phyloP scores from a whole-genome alignment of 1,139 yeast genomes.

The Suhomyces anneliseae region DNA sequence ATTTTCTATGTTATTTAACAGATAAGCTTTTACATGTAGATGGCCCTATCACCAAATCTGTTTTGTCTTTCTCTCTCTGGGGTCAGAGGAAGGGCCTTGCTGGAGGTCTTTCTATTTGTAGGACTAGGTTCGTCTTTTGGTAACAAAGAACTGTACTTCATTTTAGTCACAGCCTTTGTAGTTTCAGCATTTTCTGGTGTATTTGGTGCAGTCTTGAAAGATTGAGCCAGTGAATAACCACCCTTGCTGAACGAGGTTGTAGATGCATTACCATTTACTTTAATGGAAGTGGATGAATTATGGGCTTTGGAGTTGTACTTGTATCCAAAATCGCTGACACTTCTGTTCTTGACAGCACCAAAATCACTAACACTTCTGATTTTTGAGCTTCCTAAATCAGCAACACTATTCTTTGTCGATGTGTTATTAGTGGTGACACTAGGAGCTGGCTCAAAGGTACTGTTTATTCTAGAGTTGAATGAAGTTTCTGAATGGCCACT shows the following conservation, averaged over 20 bases:
- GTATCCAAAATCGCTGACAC: not conserved
- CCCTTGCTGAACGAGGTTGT: not conserved
- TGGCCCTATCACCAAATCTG: constrained; percentile 9
- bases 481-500: not conserved
- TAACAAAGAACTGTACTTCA: not conserved
- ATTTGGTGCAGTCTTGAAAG: constrained; percentile 2
- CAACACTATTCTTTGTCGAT: too few relatives aligned
- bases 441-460: not conserved
- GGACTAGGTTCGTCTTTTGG: not conserved
- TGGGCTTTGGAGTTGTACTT: too few relatives aligned
- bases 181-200: not conserved
- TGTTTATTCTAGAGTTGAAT: not conserved
- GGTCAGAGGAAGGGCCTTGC: constrained; percentile 6
- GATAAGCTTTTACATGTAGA: not conserved
- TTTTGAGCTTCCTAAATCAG: not conserved
- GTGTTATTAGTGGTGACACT: too few relatives aligned
- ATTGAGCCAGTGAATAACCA: not conserved
- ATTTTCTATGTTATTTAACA: too few relatives aligned
- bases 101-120: not conserved
- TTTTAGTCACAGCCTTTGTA: not conserved
- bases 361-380: constrained; percentile 3
- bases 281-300: not conserved
- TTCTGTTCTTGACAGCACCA: not conserved
- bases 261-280: not conserved
- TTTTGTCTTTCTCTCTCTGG: constrained; percentile 13